Evolutionary conservation across 176 grass and related monocot genomes (phyloP).

Genomic region (Zea luxurians): DNA sequence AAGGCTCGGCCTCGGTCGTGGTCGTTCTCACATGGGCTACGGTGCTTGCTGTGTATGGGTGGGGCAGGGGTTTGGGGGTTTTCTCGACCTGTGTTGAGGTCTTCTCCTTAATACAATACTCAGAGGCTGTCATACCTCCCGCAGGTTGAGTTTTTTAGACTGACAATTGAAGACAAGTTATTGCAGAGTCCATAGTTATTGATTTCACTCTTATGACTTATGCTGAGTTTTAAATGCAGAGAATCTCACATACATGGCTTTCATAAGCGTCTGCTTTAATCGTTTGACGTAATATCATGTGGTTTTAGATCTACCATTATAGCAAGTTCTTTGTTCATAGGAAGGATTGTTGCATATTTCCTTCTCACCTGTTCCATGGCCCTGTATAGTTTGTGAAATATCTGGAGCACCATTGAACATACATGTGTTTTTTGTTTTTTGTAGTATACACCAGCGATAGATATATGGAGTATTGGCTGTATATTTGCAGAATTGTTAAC

Average conservation of each 20-base stretch:
- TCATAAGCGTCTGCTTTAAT: not conserved
- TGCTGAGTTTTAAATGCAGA: constrained; percentile 17
- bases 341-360: constrained; percentile 10
- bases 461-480: constrained; percentile 99
- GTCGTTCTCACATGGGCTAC: too few species aligned
- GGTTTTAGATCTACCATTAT: not conserved
- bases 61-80: too few species aligned
- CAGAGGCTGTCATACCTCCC: too few species aligned
- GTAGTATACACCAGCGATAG: constrained; percentile 97
- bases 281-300: not conserved
- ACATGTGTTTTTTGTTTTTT: constrained; percentile 12
- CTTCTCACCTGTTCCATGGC: not conserved
- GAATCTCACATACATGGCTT: not conserved
- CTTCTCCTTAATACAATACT: too few species aligned
- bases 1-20: too few species aligned
- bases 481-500: constrained; percentile 94
- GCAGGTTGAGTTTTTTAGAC: too few species aligned
- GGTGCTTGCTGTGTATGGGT: too few species aligned
- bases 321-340: not conserved
- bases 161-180: not conserved
- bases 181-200: not conserved
- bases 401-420: constrained; percentile 2
- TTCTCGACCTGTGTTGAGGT: too few species aligned
- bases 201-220: not conserved
- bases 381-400: constrained; percentile 15